Evolutionary conservation across 1,284 basidiomycete genomes (phyloP), one percentile per base, ranked within the genome.

Genomic region (Phylloboletellus chloephorus): DNA sequence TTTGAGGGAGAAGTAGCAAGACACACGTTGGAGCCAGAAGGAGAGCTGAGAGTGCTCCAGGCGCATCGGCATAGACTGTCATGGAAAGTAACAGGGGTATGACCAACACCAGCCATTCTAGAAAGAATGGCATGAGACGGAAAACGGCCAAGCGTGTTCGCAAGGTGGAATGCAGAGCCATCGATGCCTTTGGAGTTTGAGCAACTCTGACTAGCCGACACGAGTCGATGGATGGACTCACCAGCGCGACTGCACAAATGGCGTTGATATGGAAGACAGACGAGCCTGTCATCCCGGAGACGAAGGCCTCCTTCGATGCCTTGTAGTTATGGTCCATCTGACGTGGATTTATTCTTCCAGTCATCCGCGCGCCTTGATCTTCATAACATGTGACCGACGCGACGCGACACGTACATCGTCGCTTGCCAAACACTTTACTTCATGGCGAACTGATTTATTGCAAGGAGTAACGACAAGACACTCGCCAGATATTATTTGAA

Each of bases 291-390:
- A 78, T 79, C 31, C 82, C 80, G 12, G 89, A 82, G 33, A 94
- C 87, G 57, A 93, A 98, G 0, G 79, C 81, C 68, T 94, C 88
- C 65, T 97, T 97, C 17, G 76, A 79, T 12, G 72, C 52, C 65
- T 92, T 94, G 73, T 96, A 96, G 40, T 60, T 49, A 19, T 29
- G 12, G 20, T 44, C 36, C 61, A 59, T 62, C 13, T 37, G 30
- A 16, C 16, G 16, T 24, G 26, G 23, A 3, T n/a, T 17, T 12
- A 30, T 22, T n/a, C n/a, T n/a, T n/a, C n/a, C 7, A n/a, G 22
- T n/a, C 15, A 21, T 10, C 22, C 19, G 9, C 32, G 37, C 37
- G 11, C 23, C 4, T 15, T 28, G 29, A 22, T 35, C 40, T 39
- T 36, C 23, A 28, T 22, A 24, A 2, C 51, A 53, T 44, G 43